Percentiles rank a stretch among this genome's conserved stretches.
phyloP scores from a whole-genome alignment of 2,329 filamentous ascomycete species.

The Pseudofabraea citricarpa region DNA sequence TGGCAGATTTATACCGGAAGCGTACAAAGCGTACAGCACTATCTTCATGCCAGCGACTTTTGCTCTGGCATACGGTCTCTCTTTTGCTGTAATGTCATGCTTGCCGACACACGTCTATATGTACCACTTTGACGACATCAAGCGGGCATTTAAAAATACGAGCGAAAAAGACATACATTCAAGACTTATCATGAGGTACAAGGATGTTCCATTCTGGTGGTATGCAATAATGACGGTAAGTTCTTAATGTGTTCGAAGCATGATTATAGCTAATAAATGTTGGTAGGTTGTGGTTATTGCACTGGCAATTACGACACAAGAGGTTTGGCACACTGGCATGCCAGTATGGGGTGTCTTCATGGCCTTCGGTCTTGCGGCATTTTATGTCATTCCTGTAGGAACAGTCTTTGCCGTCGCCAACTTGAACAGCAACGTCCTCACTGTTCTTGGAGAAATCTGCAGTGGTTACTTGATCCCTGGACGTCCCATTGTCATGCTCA shows the following conservation, averaged over 20 bases:
- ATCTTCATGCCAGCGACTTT: conserved; percentile 60
- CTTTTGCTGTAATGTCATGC: conserved; percentile 57
- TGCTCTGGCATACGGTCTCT: conserved; percentile 49
- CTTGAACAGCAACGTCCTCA: conserved; percentile 41
- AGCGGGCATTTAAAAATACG: conserved; percentile 29
- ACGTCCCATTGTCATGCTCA: conserved; percentile 67
- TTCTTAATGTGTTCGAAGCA: background rate
- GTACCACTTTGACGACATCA: conserved; percentile 62
- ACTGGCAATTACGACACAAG: conserved; percentile 24
- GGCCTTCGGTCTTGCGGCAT: conserved; percentile 20
- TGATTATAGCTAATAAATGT: background rate
- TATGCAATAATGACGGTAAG: conserved; percentile 30
- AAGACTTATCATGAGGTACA: conserved; percentile 50
- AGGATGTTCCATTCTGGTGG: conserved; percentile 52
- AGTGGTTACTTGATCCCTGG: conserved; percentile 45
- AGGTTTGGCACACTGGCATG: conserved; percentile 27
- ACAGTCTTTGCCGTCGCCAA: conserved; percentile 41
- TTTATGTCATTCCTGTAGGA: conserved; percentile 28
- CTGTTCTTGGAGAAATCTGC: conserved; percentile 42
- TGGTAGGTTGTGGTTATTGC: conserved; percentile 19
- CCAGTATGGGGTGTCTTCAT: conserved; percentile 24
- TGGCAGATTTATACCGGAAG: conserved; percentile 51
- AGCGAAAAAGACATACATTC: conserved; percentile 45
- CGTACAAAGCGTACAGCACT: conserved; percentile 60
- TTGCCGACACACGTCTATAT: conserved; percentile 59